Evolutionary conservation across 805 yeast genomes (phyloP).

Genomic region (Blastobotrys attinorum): DNA sequence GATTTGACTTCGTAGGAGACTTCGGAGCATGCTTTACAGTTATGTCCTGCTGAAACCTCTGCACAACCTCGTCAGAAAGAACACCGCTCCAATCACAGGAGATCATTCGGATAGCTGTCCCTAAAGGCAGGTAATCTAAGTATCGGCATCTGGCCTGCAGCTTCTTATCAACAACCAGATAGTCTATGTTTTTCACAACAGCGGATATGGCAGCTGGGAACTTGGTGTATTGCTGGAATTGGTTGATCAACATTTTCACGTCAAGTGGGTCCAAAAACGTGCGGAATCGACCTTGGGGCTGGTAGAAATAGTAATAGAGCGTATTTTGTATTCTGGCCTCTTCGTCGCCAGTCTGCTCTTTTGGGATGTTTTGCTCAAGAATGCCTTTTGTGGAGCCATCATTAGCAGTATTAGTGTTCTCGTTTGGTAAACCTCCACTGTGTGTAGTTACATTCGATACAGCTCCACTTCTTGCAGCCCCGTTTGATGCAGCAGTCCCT

Average conservation of each 20-base stretch:
- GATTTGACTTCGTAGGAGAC: not conserved
- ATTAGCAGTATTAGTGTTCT: too few relatives aligned
- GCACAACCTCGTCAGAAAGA: not conserved
- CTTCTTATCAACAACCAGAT: not conserved
- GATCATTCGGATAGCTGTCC: conserved; percentile 4
- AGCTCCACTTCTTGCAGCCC: not conserved
- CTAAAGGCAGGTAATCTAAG: conserved; percentile 9
- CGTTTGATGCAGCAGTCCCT: not conserved
- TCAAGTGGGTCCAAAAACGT: conserved; percentile 7
- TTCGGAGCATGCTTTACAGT: not conserved
- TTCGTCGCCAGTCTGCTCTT: not conserved
- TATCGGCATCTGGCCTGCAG: conserved; percentile 5
- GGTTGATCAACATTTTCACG: conserved; percentile 4
- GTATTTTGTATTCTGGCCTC: not conserved
- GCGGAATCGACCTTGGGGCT: conserved; percentile 1
- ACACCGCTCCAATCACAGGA: conserved; percentile 1
- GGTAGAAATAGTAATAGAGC: conserved; percentile 13
- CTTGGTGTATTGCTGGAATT: conserved; percentile 1
- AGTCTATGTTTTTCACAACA: not conserved
- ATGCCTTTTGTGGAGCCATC: too few relatives aligned
- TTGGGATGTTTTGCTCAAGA: not conserved
- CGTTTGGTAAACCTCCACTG: too few relatives aligned
- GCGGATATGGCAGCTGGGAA: conserved; percentile 6
- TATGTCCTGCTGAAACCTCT: not conserved
- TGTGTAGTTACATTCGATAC: too few relatives aligned